Evolutionary conservation across 2,329 filamentous ascomycete species (phyloP).

Genomic region (Rhynchosporium secalis): DNA sequence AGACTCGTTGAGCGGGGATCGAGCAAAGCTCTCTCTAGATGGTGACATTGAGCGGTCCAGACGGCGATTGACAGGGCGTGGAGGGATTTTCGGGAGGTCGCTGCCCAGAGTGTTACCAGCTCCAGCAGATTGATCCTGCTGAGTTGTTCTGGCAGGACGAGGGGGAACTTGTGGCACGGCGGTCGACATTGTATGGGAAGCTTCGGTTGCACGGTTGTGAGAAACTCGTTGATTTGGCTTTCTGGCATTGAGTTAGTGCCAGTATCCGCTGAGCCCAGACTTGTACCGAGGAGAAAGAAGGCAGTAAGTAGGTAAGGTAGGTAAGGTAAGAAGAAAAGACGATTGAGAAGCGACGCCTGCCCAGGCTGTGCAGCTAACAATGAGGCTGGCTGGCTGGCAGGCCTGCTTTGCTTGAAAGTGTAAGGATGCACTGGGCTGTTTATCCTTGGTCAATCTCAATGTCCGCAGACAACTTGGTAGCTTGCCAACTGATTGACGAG

Average conservation of each 20-base stretch:
- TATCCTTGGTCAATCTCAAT: constrained; percentile 6
- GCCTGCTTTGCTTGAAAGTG: background rate
- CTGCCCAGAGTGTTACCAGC: constrained; percentile 37
- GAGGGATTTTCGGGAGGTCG: constrained; percentile 72
- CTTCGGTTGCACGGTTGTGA: constrained; percentile 14
- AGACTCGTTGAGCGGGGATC: constrained; percentile 78
- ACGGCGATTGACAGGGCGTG: constrained; percentile 67
- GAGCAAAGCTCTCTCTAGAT: constrained; percentile 75
- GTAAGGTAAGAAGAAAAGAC: background rate
- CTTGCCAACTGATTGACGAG: constrained; percentile 24
- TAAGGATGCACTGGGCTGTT: constrained; percentile 17
- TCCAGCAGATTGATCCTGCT: constrained; percentile 44
- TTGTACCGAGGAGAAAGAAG: constrained; percentile 5
- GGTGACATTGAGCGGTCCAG: constrained; percentile 76
- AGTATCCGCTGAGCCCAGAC: constrained; percentile 9
- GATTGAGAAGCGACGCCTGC: constrained; percentile 5
- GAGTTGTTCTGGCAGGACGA: constrained; percentile 54
- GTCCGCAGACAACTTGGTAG: constrained; percentile 20
- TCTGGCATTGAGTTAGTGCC: constrained; percentile 16
- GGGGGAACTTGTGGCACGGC: constrained; percentile 56
- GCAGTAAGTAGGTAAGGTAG: background rate
- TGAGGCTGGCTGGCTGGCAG: background rate
- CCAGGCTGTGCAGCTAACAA: constrained; percentile 4
- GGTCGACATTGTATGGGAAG: constrained; percentile 43
- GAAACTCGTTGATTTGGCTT: constrained; percentile 3